Evolutionary conservation across 805 yeast species (phyloP), one percentile per base, ranked within the genome.

Genomic region (Saccharomycopsis vini): DNA sequence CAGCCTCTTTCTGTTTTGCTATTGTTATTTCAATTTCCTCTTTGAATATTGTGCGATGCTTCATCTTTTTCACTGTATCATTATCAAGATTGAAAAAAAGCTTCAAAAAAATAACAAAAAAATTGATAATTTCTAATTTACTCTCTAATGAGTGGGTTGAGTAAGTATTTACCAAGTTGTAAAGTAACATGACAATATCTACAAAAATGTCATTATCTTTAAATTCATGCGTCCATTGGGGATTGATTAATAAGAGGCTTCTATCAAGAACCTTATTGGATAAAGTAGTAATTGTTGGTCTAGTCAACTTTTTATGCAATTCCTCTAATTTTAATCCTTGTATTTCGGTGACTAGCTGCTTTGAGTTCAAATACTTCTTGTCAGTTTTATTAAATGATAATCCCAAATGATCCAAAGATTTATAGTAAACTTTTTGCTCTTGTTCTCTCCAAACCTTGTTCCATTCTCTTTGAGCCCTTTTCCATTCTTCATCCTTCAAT

Each of bases 401-500:
- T 1, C 99, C 98, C 51, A 90, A 68, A 61, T 94, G 98, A 61
- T 92, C 99, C 52, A 92, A 69, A 2, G 95, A 84, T 61, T 92
- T 92, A 67, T 78, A 86, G 61, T 84, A 89, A 0, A 88, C 95
- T 56, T 88, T 89, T 58, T 89, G 96, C 62, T 92, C 98, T 65
- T 94, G 79, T 64, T 92, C 98, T 59, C 99, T 79, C 99, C 99
- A 92, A 7, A 90, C 95, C 60, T 92, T 92, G 64, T 90, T 92
- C 98, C 98, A 92, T 61, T 92, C 98, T 56, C 98, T 77, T 56
- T 92, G 98, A 2, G 97, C 92, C 50, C 97, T 76, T 62, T 86
- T 85, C 99, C 99, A 92, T 64, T 92, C 99, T 64, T 92, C 98
- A 60, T 92, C 98, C 63, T 92, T 92, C 63, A 92, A 97, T 63